Conservation (phyloP, 2,329 filamentous ascomycete species). For the Teratosphaeria epicoccoides region DNA sequence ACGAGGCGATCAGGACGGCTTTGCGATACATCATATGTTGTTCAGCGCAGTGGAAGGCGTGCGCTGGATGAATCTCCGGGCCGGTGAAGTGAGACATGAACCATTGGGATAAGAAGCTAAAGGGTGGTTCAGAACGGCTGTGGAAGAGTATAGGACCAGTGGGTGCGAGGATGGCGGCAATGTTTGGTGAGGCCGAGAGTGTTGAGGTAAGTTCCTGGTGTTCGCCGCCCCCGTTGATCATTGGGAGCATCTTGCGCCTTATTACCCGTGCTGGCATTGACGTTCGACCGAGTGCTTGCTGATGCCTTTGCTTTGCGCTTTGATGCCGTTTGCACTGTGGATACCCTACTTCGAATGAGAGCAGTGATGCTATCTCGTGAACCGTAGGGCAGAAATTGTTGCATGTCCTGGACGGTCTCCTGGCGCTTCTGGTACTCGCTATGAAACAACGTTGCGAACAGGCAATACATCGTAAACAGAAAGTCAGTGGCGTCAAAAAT, state of each 20-base stretch:
- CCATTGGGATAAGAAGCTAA: conserved; percentile 14
- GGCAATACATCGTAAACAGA: too few species aligned
- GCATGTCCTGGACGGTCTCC: too few species aligned
- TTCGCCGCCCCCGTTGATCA: neutral
- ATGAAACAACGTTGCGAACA: too few species aligned
- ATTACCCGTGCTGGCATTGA: too few species aligned
- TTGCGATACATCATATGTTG: conserved; percentile 16
- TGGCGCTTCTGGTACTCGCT: too few species aligned
- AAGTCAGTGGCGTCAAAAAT: too few species aligned
- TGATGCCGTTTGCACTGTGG: neutral
- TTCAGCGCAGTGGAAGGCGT: conserved; percentile 10
- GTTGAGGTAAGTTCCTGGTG: neutral
- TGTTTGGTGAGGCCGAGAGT: neutral
- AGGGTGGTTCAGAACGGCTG: conserved; percentile 2
- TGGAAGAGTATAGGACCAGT: conserved; percentile 8
- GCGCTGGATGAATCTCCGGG: neutral
- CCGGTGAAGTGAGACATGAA: conserved; percentile 9
- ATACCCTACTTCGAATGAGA: neutral
- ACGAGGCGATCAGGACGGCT: conserved; percentile 2
- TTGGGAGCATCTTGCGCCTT: neutral
- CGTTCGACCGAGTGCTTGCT: neutral
- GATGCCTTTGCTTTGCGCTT: neutral
- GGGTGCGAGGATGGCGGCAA: neutral
- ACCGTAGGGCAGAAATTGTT: too few species aligned
- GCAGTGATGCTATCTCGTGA: too few species aligned